phyloP scores from a whole-genome alignment of 1,139 yeast species.

The Citeromyces hawaiiensis region DNA sequence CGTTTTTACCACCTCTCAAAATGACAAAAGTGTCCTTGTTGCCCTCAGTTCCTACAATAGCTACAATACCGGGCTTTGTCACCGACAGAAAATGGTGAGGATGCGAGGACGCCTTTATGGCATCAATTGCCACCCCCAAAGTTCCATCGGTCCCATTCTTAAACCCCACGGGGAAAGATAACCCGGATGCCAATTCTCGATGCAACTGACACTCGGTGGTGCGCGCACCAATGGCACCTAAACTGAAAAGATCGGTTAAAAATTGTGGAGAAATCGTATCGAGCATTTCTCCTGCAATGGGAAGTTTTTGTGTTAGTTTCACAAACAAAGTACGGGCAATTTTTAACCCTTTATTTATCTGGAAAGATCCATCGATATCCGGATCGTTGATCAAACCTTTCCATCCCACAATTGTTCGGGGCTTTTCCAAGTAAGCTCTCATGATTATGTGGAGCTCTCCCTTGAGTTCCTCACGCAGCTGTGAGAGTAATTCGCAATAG shows the following conservation, averaged over 20 bases:
- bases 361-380: slow-evolving; percentile 85
- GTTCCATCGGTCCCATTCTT: slow-evolving; percentile 98
- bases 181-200: slow-evolving; percentile 92
- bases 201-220: slow-evolving; percentile 97
- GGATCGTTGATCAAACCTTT: slow-evolving; percentile 97
- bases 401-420: slow-evolving; percentile 99
- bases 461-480: slow-evolving; percentile 47
- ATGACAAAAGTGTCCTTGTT: slow-evolving; percentile 82
- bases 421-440: slow-evolving; percentile 97
- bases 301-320: slow-evolving; percentile 66
- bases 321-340: slow-evolving; percentile 81
- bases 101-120: slow-evolving; percentile 82
- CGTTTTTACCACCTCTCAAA: slow-evolving; percentile 89
- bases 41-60: slow-evolving; percentile 92
- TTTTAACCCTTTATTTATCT: slow-evolving; percentile 87
- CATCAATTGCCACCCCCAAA: slow-evolving; percentile 86
- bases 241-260: slow-evolving; percentile 78
- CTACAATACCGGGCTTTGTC: slow-evolving; percentile 92
- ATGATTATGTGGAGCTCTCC: slow-evolving; percentile 76
- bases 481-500: slow-evolving; percentile 56
- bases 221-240: slow-evolving; percentile 98
- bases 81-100: slow-evolving; percentile 96
- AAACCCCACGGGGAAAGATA: slow-evolving; percentile 96
- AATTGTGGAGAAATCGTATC: slow-evolving; percentile 98
- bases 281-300: slow-evolving; percentile 95